Evolutionary conservation across 2,329 filamentous ascomycete genomes (phyloP), one percentile per base, ranked within the genome.

Genomic region (Dactylonectria macrodidyma): DNA sequence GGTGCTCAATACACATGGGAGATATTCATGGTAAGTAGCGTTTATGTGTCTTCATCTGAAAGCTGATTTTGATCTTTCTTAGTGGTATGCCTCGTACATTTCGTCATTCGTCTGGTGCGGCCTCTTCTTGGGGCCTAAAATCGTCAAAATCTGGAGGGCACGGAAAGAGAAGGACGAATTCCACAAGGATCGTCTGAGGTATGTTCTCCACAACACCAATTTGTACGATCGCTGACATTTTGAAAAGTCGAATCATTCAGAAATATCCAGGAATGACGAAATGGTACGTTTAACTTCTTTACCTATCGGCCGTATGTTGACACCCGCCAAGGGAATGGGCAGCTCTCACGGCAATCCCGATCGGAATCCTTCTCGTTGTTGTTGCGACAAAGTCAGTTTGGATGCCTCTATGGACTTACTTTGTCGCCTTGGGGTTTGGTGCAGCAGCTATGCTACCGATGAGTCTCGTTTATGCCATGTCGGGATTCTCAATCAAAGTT

Each of bases 391-490:
- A 86, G 1, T 79, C 86, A 14, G 81, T 90, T 12, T 90, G 86
- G 71, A 88, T 91, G 54, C 88, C 88, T 0, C 81, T 87, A 41
- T 91, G 86, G 86, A 90, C 89, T 0, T 87, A 88, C 60, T 85
- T 91, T 62, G 84, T 90, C 2, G 89, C 84, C 2, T 79, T 91
- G 12, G 80, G 80, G 2, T 89, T 85, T 0, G 88, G 88, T 0
- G 88, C 85, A 0, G 66, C 88, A 11, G 82, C 89, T 14, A 87
- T 90, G 26, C 76, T 90, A 1, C 89, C 89, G 0, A 82, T 91
- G 14, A 85, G 86, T 11, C 90, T 87, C 83, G 81, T 91, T 0
- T 90, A 90, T 60, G 87, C 88, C 2, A 81, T 90, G 34, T 90
- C 88, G 9, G 90, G 89, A 72, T 85, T 44, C 36, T 54, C 59